Conservation (phyloP, 768 basidiomycete genomes). For the Tricholoma bakamatsutake region DNA sequence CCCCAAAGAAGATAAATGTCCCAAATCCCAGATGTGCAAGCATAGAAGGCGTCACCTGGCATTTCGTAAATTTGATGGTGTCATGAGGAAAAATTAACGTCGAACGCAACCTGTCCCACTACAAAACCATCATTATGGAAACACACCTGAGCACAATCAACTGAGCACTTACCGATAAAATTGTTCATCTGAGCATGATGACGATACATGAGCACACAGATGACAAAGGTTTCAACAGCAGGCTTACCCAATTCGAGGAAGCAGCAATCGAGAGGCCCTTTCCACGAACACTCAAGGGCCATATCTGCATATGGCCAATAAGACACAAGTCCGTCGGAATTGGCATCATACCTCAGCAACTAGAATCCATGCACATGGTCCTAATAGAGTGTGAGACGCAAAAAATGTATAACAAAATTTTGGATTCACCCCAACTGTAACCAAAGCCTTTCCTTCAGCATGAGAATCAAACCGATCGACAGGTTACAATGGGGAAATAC, state of each 20-base stretch:
- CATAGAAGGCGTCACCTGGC: conserved; percentile 56
- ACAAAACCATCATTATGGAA: background rate
- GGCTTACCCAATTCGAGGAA: conserved; percentile 65
- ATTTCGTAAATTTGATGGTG: background rate
- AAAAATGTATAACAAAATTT: background rate
- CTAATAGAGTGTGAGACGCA: conserved; percentile 13
- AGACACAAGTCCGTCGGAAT: background rate
- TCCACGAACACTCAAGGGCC: conserved; percentile 65
- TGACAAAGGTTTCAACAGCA: background rate
- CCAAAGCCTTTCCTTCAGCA: conserved; percentile 44
- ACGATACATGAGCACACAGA: background rate
- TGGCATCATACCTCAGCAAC: conserved; percentile 47
- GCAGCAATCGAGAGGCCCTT: conserved; percentile 74
- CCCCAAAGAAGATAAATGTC: conserved; percentile 75
- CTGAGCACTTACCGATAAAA: conserved; percentile 50
- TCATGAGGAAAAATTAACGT: background rate
- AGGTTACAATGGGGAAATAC: conserved; percentile 22
- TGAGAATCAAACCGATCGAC: background rate
- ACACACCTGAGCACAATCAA: background rate
- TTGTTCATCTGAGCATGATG: conserved; percentile 56
- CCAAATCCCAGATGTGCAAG: conserved; percentile 56
- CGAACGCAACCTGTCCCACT: conserved; percentile 26
- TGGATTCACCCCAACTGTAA: conserved; percentile 61
- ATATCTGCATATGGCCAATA: conserved; percentile 34
- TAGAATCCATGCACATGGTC: conserved; percentile 72